Base-by-base conservation (phyloP, 805 yeast species). In the Nakazawaea holstii region DNA sequence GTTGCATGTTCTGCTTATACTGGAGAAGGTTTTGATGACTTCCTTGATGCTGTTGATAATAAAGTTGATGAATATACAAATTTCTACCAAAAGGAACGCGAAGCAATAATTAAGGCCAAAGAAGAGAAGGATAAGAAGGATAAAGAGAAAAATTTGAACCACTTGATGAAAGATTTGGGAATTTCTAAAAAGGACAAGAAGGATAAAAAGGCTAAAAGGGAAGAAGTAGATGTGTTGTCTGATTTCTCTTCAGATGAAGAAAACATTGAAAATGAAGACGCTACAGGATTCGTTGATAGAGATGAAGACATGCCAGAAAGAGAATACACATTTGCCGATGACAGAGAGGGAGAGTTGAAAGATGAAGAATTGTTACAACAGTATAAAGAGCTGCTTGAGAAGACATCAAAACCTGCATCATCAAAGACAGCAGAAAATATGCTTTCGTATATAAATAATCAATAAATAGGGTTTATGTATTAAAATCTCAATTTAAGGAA, bases 1-100 rank as follows among this genome's bases (percentile, higher is more conserved):
- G 96, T 87, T 39, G 83, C 88, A n/a, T 96, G 90, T 11, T 88
- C 97, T 39, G 81, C 97, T 39, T 86, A 80, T 59, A 91, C 98
- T 0, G 99, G 99, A 14, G 84, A 75, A 2, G 99, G 99, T 0
- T 87, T 94, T 61, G 96, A 90, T 60, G 96, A 90, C 20, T 92
- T 94, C 59, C 62, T 92, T 58, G 72, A 69, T n/a, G 86, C 88
- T 1, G 94, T 94, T 5, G 95, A 88, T 57, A 75, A 77, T 50
- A 94, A 94, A 66, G 90, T 84, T 41, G 87, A 82, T 35, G 99
- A 94, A 65, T 94, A 84, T 64, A 80, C 89, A 50, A 80, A 81
- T 50, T 91, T 73, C 57, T 94, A 94, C 64, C 80, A 80, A 58
- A 82, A 82, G 8, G 98, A 94, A 68, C 78, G 97, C 60, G 97